Conservation (phyloP, 2,329 filamentous ascomycete species). For the Neodidymelliopsis sp. region DNA sequence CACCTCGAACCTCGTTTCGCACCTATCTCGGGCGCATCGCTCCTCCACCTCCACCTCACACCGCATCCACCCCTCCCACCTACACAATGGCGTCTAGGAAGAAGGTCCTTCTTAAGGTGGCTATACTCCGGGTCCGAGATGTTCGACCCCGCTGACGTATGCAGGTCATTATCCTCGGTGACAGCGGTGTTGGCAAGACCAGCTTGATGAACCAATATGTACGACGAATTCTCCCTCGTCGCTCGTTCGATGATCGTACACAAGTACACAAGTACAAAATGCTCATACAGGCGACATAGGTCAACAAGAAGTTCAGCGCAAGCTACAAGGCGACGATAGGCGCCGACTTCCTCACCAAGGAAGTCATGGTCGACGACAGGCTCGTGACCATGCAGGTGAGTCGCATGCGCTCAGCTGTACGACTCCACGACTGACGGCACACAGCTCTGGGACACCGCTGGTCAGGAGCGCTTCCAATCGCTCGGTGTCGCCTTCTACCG, state of each 20-base stretch:
- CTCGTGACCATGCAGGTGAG: conserved; percentile 96
- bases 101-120: conserved; percentile 90
- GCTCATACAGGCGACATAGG: conserved; percentile 62
- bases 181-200: conserved; percentile 98
- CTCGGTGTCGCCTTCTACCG: conserved; percentile 97
- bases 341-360: conserved; percentile 97
- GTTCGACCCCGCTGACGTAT: conserved; percentile 21
- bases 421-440: conserved; percentile 26
- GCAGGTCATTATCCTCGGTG: conserved; percentile 97
- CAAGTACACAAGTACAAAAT: no score
- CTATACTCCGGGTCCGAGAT: conserved; percentile 10
- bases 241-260: neutral
- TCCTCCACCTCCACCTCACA: conserved; percentile 17
- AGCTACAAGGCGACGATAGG: conserved; percentile 99
- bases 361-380: conserved; percentile 95
- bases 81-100: conserved; percentile 59
- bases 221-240: conserved; percentile 51
- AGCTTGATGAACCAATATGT: conserved; percentile 99
- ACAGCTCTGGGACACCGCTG: conserved; percentile 96
- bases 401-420: conserved; percentile 14
- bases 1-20: conserved; percentile 12
- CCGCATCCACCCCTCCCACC: neutral
- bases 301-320: conserved; percentile 99
- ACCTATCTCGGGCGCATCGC: conserved; percentile 1
- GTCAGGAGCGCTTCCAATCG: conserved; percentile 97